Percentiles rank a stretch among this genome's conserved stretches.
Conservation (phyloP, 768 basidiomycete genomes). For the Mycena vitilis region DNA sequence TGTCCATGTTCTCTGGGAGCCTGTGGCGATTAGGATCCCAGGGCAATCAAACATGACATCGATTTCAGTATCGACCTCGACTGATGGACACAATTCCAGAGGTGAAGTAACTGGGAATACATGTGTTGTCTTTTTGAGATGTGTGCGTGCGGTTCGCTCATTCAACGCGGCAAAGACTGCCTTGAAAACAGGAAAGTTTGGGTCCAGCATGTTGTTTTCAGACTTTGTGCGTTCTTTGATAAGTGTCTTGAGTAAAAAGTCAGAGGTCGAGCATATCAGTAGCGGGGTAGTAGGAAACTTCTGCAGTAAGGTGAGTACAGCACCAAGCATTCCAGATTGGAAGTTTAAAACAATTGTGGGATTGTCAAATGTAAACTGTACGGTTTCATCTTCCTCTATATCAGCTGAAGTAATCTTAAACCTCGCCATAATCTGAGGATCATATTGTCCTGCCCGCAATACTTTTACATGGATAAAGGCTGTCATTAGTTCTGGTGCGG, state of each 20-base stretch:
- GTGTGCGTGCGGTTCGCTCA: background rate
- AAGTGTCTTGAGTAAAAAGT: conserved; percentile 1
- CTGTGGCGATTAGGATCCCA: too few species aligned
- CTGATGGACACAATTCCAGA: too few species aligned
- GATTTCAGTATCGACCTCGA: too few species aligned
- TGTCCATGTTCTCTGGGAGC: too few species aligned
- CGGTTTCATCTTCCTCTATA: background rate
- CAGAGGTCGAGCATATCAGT: conserved; percentile 4
- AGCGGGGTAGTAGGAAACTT: background rate
- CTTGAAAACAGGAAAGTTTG: background rate
- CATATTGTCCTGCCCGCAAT: background rate
- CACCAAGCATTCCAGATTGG: conserved; percentile 2
- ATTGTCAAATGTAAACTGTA: conserved; percentile 3
- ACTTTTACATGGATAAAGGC: background rate
- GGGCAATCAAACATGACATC: too few species aligned
- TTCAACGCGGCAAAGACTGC: conserved; percentile 12
- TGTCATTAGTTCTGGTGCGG: background rate
- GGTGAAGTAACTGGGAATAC: background rate
- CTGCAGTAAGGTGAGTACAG: too few species aligned
- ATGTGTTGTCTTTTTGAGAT: conserved; percentile 3
- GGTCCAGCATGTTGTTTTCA: conserved; percentile 16
- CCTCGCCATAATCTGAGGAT: background rate
- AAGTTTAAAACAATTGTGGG: conserved; percentile 5
- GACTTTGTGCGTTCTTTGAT: conserved; percentile 1
- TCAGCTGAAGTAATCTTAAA: background rate